Evolutionary conservation across 2,329 filamentous ascomycete species (phyloP).

Genomic region (Scytalidium sp.): DNA sequence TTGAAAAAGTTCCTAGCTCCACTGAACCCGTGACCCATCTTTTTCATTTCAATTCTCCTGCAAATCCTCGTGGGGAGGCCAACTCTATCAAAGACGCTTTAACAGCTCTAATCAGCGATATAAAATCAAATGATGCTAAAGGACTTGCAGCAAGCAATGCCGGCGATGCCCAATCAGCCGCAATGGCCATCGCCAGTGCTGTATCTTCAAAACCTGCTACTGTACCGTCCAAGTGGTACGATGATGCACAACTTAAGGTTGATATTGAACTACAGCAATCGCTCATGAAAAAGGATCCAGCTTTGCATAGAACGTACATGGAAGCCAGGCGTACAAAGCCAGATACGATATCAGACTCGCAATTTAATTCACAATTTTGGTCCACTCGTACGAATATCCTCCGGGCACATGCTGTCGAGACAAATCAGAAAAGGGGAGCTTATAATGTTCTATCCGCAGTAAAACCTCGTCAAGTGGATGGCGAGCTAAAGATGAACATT

Average conservation of each 20-base stretch:
- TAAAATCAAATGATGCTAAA: constrained; percentile 40
- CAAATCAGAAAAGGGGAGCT: constrained; percentile 78
- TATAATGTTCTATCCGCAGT: constrained; percentile 93
- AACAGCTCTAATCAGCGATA: constrained; percentile 65
- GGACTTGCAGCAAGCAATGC: constrained; percentile 23
- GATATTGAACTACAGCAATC: constrained; percentile 86
- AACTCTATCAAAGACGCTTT: constrained; percentile 81
- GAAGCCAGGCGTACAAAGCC: constrained; percentile 82
- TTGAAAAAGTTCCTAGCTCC: constrained; percentile 63
- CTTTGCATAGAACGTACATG: constrained; percentile 79
- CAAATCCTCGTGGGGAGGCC: constrained; percentile 76
- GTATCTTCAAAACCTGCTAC: constrained; percentile 47
- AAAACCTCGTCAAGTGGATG: constrained; percentile 74
- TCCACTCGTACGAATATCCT: constrained; percentile 81
- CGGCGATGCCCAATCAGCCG: constrained; percentile 52
- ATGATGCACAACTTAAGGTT: constrained; percentile 72
- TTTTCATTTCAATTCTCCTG: constrained; percentile 82
- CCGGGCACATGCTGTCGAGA: constrained; percentile 86
- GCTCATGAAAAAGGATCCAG: constrained; percentile 75
- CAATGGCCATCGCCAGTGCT: constrained; percentile 77
- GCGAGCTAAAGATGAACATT: constrained; percentile 76
- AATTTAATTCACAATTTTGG: constrained; percentile 95
- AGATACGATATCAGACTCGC: constrained; percentile 72
- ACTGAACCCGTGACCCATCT: constrained; percentile 68
- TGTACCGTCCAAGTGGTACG: constrained; percentile 65